These are phyloP conservation scores for Cafeteria roenbergensis DNA, from an alignment of 108 stramenopile species.

Conservation along the genomic window DNA sequence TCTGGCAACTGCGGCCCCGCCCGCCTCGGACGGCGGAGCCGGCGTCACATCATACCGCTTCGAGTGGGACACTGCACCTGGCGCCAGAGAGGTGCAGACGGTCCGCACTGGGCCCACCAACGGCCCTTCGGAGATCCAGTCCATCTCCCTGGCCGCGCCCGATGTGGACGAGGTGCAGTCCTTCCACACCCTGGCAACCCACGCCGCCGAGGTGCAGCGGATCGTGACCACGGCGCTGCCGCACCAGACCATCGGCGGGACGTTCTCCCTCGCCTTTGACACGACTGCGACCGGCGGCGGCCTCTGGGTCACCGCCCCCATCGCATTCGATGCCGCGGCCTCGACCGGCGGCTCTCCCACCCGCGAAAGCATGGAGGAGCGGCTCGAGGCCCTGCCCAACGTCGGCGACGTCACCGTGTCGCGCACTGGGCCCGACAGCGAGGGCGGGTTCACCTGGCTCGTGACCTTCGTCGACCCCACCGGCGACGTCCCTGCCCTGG, in stretches of 20 bases:
- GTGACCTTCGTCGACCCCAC: slow-evolving; percentile 52
- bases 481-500: slow-evolving; percentile 57
- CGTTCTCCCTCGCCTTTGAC: slow-evolving; percentile 46
- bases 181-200: slow-evolving; percentile 37
- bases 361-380: slow-evolving; percentile 26
- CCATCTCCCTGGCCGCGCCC: slow-evolving; percentile 41
- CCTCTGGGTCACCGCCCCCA: slow-evolving; percentile 49
- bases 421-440: slow-evolving; percentile 29
- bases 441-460: slow-evolving; percentile 48
- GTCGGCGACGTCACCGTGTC: slow-evolving; percentile 35
- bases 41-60: slow-evolving; percentile 23
- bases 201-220: slow-evolving; percentile 51
- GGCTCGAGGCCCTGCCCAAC: slow-evolving; percentile 49
- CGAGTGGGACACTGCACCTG: slow-evolving; percentile 66
- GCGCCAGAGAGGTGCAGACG: slow-evolving; percentile 53
- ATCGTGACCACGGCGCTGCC: slow-evolving; percentile 41
- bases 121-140: slow-evolving; percentile 64
- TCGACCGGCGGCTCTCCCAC: slow-evolving; percentile 15
- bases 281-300: slow-evolving; percentile 37
- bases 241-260: slow-evolving; percentile 25
- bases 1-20: no score
- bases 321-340: slow-evolving; percentile 44
- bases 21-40: slow-evolving; percentile 4
- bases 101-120: slow-evolving; percentile 46
- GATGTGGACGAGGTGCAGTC: slow-evolving; percentile 59